Evolutionary conservation across 345 rosid genomes (phyloP), one percentile per base, ranked within the genome.

Genomic region (Schrenkiella parvula): DNA sequence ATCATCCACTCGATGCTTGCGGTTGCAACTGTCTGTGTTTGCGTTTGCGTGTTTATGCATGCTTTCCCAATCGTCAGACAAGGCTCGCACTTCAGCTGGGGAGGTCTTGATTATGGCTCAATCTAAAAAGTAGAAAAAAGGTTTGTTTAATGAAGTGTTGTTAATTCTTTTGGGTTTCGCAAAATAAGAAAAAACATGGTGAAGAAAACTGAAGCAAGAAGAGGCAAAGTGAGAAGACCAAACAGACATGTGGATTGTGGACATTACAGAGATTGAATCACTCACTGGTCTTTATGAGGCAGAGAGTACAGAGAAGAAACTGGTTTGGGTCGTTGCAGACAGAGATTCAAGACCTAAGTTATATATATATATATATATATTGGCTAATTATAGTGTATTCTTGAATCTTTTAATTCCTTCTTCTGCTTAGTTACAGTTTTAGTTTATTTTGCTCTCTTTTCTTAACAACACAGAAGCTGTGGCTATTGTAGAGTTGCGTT

Each of bases 11-110:
- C 96, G 0, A 83, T 92, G 92, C 87, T 92, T 21, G 85, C 93
- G 21, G 80, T 89, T 73, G 98, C 95, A 0, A 92, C 96, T 0
- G 96, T 92, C 39, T 92, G 98, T 26, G 96, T 89, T 47, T 92
- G 98, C 28, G 98, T 92, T 19, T 92, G 98, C 72, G 78, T 92
- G 35, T 88, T 88, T 71, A 48, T 86, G 80, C 87, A 95, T 7
- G 90, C 90, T 4, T 77, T 80, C 19, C 96, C 96, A 0, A 68
- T 81, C 9, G 80, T 88, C 19, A 87, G 96, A 43, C 64, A 63
- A 34, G 81, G 76, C 34, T 81, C 86, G 35, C 98, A 88, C 32
- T 92, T 92, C 60, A 86, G 85, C 71, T 92, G 98, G 98, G 88
- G 88, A 69, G 80, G 77, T 57, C 54, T 92, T 73, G 85, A 80